Conservation (phyloP, 768 basidiomycete genomes). For the Tulasnella sp. region DNA sequence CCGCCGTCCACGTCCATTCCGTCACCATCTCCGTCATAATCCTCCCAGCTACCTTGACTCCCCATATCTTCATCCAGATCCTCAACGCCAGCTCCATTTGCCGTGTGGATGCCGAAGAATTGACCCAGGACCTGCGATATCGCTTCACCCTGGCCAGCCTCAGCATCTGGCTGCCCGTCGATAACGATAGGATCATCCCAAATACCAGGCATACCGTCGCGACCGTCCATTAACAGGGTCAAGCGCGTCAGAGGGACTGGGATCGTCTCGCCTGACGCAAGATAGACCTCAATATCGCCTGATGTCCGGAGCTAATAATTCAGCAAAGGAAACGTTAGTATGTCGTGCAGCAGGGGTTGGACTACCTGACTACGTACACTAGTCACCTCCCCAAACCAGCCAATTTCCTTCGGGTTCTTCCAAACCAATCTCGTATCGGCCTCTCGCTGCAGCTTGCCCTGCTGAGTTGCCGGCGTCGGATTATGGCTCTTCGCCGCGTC, state of each 20-base stretch:
- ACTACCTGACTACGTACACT: conserved; percentile 45
- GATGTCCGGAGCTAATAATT: conserved; percentile 59
- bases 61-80: conserved; percentile 24
- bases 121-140: conserved; percentile 3
- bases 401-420: conserved; percentile 38
- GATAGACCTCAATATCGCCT: conserved; percentile 66
- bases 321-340: conserved; percentile 25
- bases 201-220: conserved; percentile 5
- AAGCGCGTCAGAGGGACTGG: conserved; percentile 62
- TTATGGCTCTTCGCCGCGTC: background rate
- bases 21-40: conserved; percentile 24
- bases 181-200: background rate
- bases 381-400: conserved; percentile 87
- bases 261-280: conserved; percentile 52
- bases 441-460: conserved; percentile 3
- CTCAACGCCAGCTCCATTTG: conserved; percentile 22
- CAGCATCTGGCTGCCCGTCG: background rate
- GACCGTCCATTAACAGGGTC: conserved; percentile 48
- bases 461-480: background rate
- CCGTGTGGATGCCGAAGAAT: background rate
- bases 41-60: conserved; percentile 23
- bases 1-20: conserved; percentile 33
- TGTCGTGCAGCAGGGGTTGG: background rate
- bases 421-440: conserved; percentile 15
- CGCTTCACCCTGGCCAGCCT: background rate